Conservation (phyloP, 208 protist species). For the Crithidia acanthocephali region DNA sequence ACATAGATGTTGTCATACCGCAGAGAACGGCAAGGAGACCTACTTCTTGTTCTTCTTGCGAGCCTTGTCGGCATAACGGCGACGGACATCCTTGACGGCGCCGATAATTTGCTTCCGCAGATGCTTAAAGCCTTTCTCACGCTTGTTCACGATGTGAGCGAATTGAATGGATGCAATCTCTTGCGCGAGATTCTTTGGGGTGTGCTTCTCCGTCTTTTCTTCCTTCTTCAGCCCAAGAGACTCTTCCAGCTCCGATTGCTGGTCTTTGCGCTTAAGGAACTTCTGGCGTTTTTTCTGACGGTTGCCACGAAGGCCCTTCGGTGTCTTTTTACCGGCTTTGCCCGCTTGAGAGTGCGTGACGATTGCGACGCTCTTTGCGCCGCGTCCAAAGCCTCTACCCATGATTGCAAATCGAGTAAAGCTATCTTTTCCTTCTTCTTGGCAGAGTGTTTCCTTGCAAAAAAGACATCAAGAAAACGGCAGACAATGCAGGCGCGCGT, state of each 20-base stretch:
- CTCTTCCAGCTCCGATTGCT: constrained; percentile 66
- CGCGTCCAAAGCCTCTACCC: constrained; percentile 86
- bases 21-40: not conserved
- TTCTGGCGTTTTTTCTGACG: constrained; percentile 71
- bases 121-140: constrained; percentile 74
- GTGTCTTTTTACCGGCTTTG: constrained; percentile 73
- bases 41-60: constrained; percentile 32
- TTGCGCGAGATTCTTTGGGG: constrained; percentile 67
- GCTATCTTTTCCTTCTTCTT: too few relatives aligned
- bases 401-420: constrained; percentile 33
- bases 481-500: too few relatives aligned
- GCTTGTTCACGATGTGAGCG: constrained; percentile 73
- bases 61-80: constrained; percentile 53
- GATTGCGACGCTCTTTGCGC: constrained; percentile 83
- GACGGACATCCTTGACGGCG: constrained; percentile 70
- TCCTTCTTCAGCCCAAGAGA: constrained; percentile 57
- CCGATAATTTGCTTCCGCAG: constrained; percentile 79
- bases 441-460: too few relatives aligned
- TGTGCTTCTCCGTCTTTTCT: constrained; percentile 26
- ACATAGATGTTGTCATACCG: not conserved
- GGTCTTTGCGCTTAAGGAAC: constrained; percentile 48
- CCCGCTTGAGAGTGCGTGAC: constrained; percentile 81
- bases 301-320: constrained; percentile 69
- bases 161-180: constrained; percentile 83
- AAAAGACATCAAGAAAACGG: too few relatives aligned